Base-by-base conservation (phyloP, 371 early-diverging fungal genomes). In the Neoconidiobolus thromboides region DNA sequence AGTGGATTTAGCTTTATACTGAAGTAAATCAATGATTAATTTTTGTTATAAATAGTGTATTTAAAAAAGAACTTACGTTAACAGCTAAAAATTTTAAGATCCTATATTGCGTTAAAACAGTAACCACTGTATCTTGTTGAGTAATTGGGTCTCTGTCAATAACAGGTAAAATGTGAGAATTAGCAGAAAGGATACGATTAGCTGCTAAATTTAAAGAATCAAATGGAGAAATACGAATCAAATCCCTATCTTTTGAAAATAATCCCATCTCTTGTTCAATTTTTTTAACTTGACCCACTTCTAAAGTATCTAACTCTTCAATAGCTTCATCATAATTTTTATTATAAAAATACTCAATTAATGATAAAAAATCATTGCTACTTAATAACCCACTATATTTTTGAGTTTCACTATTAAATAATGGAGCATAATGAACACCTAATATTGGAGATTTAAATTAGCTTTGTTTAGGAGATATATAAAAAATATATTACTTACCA, bases 391-490 rank as follows among this genome's bases (percentile, higher is more conserved):
- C 96, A 1, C 81, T 83, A 68, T 89, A 93, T 64, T 73, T 71
- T 58, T 88, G 85, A 1, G 71, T 71, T 7, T 72, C 68, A 3
- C 90, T 85, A 62, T 89, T 85, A 87, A 89, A 96, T 47, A 96
- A 68, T 46, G 94, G 93, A 9, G 95, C 95, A 9, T 89, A 87
- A 41, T 89, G 90, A 61, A 93, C 83, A n/a, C 89, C 93, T 88
- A 69, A 62, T 43, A 49, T 15, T 7, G 36, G 41, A 6, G 40
- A 26, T 48, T 38, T 38, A 55, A 38, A 57, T 48, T 37, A 48
- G n/a, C 7, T 2, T 14, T 47, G 43, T 26, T 49, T 6, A 26
- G 14, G 14, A 40, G 3, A 42, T 43, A 56, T 38, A 39, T 40
- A 36, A 36, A 46, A 5, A 43, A 61, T 5, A 43, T 7, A 60